Conservation (phyloP, 2,329 filamentous ascomycete species). For the Fulvia fulva region DNA sequence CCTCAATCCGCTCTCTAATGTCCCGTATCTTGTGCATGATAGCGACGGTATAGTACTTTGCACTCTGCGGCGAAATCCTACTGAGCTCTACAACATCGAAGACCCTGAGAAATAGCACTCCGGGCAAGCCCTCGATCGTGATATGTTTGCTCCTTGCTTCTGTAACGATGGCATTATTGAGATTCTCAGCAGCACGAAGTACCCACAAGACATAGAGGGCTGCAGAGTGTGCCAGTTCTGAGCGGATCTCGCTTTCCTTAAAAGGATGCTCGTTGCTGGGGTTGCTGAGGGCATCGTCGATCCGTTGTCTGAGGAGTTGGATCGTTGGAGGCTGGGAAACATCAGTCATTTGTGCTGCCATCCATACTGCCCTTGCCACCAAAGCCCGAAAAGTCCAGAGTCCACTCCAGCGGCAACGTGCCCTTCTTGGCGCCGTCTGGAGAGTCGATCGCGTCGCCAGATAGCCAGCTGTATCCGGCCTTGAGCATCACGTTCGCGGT, state of each 20-base stretch:
- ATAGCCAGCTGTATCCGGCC: slow-evolving; percentile 43
- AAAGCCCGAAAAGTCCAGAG: slow-evolving; percentile 39
- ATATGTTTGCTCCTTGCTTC: background rate
- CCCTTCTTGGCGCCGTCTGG: slow-evolving; percentile 33
- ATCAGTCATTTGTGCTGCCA: too few relatives aligned
- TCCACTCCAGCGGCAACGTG: slow-evolving; percentile 40
- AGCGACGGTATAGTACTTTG: background rate
- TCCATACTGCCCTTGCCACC: slow-evolving; percentile 37
- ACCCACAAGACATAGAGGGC: background rate
- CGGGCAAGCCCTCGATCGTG: background rate
- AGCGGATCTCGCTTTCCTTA: background rate
- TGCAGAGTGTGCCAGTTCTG: background rate
- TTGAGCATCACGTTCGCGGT: slow-evolving; percentile 40
- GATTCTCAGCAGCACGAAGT: background rate
- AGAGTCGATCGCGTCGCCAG: slow-evolving; percentile 34
- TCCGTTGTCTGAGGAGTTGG: background rate
- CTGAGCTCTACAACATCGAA: background rate
- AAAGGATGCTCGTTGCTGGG: background rate
- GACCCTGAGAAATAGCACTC: background rate
- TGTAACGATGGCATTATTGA: background rate
- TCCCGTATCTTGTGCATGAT: background rate
- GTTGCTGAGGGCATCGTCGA: background rate
- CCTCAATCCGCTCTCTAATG: background rate
- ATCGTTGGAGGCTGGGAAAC: background rate
- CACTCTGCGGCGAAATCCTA: background rate